A percentile compares a stretch with the other conserved stretches of the same genome.
Conservation (phyloP, 2,329 filamentous ascomycete species). For the Arthrobotrys megalospora region DNA sequence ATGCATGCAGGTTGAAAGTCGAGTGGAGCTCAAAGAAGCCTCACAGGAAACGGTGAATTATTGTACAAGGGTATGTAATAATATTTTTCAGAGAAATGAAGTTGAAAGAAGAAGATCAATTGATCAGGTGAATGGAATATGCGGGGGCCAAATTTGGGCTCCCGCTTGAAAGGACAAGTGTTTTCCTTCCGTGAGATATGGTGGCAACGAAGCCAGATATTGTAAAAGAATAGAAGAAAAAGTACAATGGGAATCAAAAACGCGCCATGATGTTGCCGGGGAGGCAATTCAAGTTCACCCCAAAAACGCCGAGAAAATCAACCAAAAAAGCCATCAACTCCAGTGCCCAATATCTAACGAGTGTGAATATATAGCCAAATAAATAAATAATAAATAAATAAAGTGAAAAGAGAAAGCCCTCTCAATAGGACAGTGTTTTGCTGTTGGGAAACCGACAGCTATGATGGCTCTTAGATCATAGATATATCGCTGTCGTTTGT, state of each 20-base stretch:
- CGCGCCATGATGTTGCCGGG: too few relatives aligned
- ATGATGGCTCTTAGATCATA: slow-evolving; percentile 35
- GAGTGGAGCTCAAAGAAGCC: slow-evolving; percentile 5
- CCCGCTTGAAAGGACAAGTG: slow-evolving; percentile 17
- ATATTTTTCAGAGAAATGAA: neutral
- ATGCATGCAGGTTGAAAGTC: neutral
- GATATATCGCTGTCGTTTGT: slow-evolving; percentile 41
- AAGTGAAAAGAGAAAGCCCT: neutral
- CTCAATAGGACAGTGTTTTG: too few relatives aligned
- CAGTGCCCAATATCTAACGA: slow-evolving; percentile 6
- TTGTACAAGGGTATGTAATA: slow-evolving; percentile 2
- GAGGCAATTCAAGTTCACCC: too few relatives aligned
- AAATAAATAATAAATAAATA: slow-evolving; percentile 1
- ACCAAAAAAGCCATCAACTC: slow-evolving; percentile 3
- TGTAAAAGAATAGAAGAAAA: slow-evolving; percentile 10
- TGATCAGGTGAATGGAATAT: slow-evolving; percentile 13
- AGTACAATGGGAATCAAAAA: neutral
- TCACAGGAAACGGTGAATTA: neutral
- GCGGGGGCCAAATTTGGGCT: neutral
- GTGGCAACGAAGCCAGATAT: neutral
- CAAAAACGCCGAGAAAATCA: slow-evolving; percentile 12
- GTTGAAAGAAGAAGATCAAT: slow-evolving; percentile 12
- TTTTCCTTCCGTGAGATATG: slow-evolving; percentile 26
- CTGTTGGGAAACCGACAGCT: too few relatives aligned
- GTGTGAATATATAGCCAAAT: slow-evolving; percentile 5